Evolutionary conservation across 805 yeast species (phyloP), one percentile per base, ranked within the genome.

Genomic region (Yamadazyma ubonensis): DNA sequence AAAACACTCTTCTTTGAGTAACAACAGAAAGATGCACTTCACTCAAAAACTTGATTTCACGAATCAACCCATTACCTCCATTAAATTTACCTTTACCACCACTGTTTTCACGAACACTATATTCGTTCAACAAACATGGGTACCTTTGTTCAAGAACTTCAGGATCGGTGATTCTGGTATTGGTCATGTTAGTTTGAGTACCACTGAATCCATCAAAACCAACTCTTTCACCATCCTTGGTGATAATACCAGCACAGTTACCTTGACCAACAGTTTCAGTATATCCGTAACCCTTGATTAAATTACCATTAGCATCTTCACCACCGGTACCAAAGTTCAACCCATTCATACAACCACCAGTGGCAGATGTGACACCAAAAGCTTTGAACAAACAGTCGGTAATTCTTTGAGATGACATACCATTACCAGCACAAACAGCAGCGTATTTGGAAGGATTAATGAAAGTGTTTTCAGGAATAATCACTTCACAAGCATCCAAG

Each of bases 161-260:
- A 6, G 54, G 48, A 34, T 51, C 54, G 14, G 54, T 51, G 32
- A 49, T 51, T 36, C 39, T 42, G 15, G 55, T 50, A 33, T 50
- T 52, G 72, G 54, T 52, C 51, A 52, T 86, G 83, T 41, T 75
- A 51, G 52, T 64, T 52, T 72, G 74, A 53, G 47, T 62, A 48
- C 77, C 75, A 29, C 43, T 31, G 26, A 44, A 49, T 6, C 50
- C 50, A 43, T 46, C 33, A 39, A 42, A 46, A 10, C 50, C 50
- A 46, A 33, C 28, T 19, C 45, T 40, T 12, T 27, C 30, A 2
- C 46, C 46, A 29, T 42, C 41, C 41, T 43, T 42, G 14, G 31
- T 15, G 11, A 43, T 38, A 9, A 46, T 34, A 34, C 55, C 53
- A 30, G 55, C 55, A 49, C 53, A 43, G 35, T 41, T 45, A 11